Evolutionary conservation across 2,329 filamentous ascomycete species (phyloP).

Genomic region (Zarea fungicola): DNA sequence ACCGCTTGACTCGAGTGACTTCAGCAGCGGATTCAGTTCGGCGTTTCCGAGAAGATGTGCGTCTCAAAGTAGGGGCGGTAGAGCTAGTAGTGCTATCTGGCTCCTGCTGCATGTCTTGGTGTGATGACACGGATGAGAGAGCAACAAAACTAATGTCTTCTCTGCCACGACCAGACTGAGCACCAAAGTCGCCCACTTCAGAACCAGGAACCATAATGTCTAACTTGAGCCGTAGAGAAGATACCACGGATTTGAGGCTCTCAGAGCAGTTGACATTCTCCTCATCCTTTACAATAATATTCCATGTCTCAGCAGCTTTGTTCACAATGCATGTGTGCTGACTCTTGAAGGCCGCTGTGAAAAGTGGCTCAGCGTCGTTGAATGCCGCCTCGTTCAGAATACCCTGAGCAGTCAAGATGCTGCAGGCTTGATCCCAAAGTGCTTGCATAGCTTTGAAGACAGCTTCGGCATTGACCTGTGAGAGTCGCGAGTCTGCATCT

Average conservation of each 20-base stretch:
- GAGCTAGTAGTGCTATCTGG: slow-evolving; percentile 2
- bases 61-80: slow-evolving; percentile 16
- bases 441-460: slow-evolving; percentile 38
- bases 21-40: neutral
- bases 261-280: slow-evolving; percentile 59
- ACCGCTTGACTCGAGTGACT: neutral
- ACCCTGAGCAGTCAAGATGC: slow-evolving; percentile 30
- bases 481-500: slow-evolving; percentile 45
- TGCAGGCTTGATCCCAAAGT: slow-evolving; percentile 47
- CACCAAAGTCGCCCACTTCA: slow-evolving; percentile 34
- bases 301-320: slow-evolving; percentile 57
- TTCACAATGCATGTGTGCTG: slow-evolving; percentile 52
- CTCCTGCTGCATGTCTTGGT: slow-evolving; percentile 18
- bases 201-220: slow-evolving; percentile 43
- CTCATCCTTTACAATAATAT: slow-evolving; percentile 58
- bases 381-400: slow-evolving; percentile 41
- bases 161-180: slow-evolving; percentile 38
- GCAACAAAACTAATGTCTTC: slow-evolving; percentile 36
- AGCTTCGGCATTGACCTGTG: slow-evolving; percentile 34
- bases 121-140: slow-evolving; percentile 27
- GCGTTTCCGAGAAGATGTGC: slow-evolving; percentile 18
- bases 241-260: slow-evolving; percentile 56
- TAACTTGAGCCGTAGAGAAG: slow-evolving; percentile 50
- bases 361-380: slow-evolving; percentile 46
- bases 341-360: slow-evolving; percentile 53